Base-by-base conservation (phyloP, 2,329 filamentous ascomycete species). In the Cladobotryum mycophilum region DNA sequence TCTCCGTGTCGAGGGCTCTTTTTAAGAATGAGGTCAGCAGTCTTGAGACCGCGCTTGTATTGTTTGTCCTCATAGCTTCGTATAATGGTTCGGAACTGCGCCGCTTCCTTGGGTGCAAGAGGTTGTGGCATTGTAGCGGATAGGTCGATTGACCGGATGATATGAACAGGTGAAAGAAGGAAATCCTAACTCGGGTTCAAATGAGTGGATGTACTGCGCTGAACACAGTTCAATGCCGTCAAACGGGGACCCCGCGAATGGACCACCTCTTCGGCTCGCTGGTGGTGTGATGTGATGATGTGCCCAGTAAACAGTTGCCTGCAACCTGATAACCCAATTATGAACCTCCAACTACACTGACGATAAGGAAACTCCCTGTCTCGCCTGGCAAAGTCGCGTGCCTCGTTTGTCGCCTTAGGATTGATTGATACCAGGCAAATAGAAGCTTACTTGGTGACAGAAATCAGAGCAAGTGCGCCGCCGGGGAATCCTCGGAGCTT, bases 1-100 rank as follows among this genome's bases (percentile, higher is more conserved):
- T 99, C 95, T 65, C 91, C 95, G 85, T 99, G 93, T 63, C 89
- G 93, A 40, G 92, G 89, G 65, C 88, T 85, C 72, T 96, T 97
- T 69, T 88, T 88, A 59, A 99, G 83, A 67, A 99, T 96, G 72
- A 96, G 89, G 68, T 99, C 93, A 60, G 93, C 92, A 43, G 88
- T 85, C 75, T 97, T 99, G 66, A 99, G 78, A 67, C 92, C 92
- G 55, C 78, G 75, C 75, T 97, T 99, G 76, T 97, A 96, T 66
- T 97, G 92, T 73, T 99, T 99, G 67, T 91, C 87, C 72, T 99
- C 93, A 77, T 97, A 99, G 72, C 89, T 85, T 68, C 92, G 91
- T 64, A 99, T 89, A 58, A 99, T 85, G 67, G 91, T 89, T 57
- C 90, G 86, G 73, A 99, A 99, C 74, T 96, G 85, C 68, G 91